Conservation (phyloP, 805 yeast genomes). For the Starmerella bombi region DNA sequence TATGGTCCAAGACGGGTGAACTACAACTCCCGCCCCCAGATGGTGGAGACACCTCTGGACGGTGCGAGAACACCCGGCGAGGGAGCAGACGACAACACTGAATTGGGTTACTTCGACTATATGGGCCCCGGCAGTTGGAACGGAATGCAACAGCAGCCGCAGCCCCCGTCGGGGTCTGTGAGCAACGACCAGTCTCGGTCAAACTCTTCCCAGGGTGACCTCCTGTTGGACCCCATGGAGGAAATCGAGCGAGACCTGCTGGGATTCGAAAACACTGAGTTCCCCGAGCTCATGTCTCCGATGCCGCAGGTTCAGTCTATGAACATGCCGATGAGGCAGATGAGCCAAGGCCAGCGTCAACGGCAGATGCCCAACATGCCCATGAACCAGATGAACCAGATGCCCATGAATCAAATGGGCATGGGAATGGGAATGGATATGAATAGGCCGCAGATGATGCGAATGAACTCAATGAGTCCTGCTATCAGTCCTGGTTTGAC, state of each 20-base stretch:
- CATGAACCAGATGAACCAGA: background rate
- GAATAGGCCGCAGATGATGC: background rate
- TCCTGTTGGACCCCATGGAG: slow-evolving; percentile 17
- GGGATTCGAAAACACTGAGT: slow-evolving; percentile 6
- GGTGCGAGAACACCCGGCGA: slow-evolving; percentile 1
- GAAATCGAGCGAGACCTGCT: slow-evolving; percentile 19
- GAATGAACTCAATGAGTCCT: background rate
- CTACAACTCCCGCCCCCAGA: background rate
- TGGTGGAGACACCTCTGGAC: slow-evolving; percentile 10
- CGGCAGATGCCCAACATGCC: background rate
- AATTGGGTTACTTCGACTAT: background rate
- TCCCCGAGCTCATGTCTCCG: background rate
- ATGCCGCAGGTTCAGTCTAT: background rate
- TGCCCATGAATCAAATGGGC: background rate
- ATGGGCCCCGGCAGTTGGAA: background rate
- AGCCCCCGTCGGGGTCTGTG: background rate
- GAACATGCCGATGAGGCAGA: background rate
- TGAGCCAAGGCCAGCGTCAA: background rate
- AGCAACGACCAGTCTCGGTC: background rate
- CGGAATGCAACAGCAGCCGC: background rate
- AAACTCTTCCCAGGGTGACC: background rate
- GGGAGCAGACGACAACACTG: background rate
- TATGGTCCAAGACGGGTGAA: slow-evolving; percentile 12
- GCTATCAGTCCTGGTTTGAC: too few relatives aligned
- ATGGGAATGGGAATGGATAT: too few relatives aligned